phyloP scores from a whole-genome alignment of 495 filamentous ascomycete species.

The Schizothecium vesticola region DNA sequence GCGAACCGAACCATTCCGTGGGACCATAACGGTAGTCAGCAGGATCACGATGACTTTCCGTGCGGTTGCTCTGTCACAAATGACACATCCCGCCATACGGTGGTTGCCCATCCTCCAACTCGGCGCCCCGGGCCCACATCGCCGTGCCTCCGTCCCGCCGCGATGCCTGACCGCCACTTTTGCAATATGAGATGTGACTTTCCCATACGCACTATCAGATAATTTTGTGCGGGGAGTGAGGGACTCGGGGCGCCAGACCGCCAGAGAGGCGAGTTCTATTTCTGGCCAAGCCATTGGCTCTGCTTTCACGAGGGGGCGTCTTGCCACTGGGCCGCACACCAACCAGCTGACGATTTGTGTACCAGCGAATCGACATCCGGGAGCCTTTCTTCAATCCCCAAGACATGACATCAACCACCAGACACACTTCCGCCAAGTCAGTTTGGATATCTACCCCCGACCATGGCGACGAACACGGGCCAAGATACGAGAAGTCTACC shows the following conservation, averaged over 20 bases:
- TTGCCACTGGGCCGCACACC: constrained; percentile 6
- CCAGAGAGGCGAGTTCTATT: constrained; percentile 26
- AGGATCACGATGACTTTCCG: background rate
- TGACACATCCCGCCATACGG: background rate
- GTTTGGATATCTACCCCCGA: background rate
- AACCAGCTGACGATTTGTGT: background rate
- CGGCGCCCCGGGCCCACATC: background rate
- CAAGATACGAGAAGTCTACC: background rate
- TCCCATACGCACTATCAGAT: background rate
- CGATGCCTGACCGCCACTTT: constrained; percentile 4
- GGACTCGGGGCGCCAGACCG: constrained; percentile 15
- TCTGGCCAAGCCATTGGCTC: constrained; percentile 18
- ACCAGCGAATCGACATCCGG: background rate
- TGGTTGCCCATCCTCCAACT: background rate
- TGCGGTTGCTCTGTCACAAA: background rate
- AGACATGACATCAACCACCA: background rate
- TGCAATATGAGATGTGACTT: background rate
- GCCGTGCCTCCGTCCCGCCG: background rate
- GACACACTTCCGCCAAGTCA: background rate
- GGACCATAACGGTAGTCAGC: too few relatives aligned
- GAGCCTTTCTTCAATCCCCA: background rate
- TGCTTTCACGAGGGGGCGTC: constrained; percentile 11
- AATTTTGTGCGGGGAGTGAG: background rate
- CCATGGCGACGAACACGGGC: background rate
- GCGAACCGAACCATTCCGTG: too few relatives aligned